Base-by-base conservation (phyloP, 2,329 filamentous ascomycete species). In the Colletotrichum simmondsii region DNA sequence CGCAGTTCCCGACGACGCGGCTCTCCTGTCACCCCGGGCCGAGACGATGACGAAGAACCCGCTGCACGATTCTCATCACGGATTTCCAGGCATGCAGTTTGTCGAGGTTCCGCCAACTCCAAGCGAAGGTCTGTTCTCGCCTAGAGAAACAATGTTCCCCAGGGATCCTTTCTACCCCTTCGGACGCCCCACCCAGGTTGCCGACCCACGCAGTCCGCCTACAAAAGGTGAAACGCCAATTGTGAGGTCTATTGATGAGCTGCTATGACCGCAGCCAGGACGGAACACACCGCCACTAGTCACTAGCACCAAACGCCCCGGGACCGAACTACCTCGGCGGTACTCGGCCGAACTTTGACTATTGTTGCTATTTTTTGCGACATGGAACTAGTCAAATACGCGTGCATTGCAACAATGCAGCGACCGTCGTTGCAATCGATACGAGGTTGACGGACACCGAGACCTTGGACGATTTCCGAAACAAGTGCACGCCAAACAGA, bases 161-260 rank as follows among this genome's bases (percentile, higher is more conserved):
- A 83, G 87, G 30, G 86, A 91, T 74, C 85, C 87, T 0, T 87
- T 89, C 69, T 84, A 81, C 59, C 83, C 87, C 2, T 90, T 90
- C 75, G 86, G 84, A 57, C 85, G 86, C 49, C 88, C 88, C 12
- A 77, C 83, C 3, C 86, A 88, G 73, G 82, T 85, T 12, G 86
- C 85, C 16, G 93, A 95, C 79, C 94, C 94, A 16, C 85, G 94
- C 76, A 95, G 93, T 79, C 93, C 93, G 19, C 92, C 93, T 0
- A 93, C 92, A 14, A 90, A 89, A 77, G 93, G 93, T 52, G 92
- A 93, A 80, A 91, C 90, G 71, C 92, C 93, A 3, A 95, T 96
- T 73, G 90, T 92, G 64, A 87, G 93, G 69, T 95, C 92, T 71
- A 96, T 96, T 77, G 92, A 94, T 80, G 93, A 95, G 78, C 86